A percentile compares a stretch with the other conserved stretches of the same genome.
These are phyloP conservation scores for Erysimum cheiri DNA, from an alignment of 441 rosid species.

Conservation along the genomic window DNA sequence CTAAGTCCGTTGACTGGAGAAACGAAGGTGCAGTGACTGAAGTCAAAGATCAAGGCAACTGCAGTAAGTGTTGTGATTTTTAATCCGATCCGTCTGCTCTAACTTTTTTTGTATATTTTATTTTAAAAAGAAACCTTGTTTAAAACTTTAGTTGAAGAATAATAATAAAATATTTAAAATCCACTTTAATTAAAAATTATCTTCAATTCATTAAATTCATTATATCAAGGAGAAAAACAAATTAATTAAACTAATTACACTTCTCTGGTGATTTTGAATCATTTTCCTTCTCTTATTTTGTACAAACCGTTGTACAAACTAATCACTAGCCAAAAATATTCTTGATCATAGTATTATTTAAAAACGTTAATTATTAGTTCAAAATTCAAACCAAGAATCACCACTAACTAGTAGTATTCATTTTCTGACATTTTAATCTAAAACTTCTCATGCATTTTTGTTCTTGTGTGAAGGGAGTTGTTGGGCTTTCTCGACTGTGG, in stretches of 20 bases:
- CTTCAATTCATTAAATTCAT: too few relatives aligned
- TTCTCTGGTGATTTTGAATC: too few relatives aligned
- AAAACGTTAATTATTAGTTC: neutral
- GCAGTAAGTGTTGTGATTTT: slow-evolving; percentile 43
- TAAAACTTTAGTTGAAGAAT: too few relatives aligned
- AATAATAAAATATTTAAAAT: too few relatives aligned
- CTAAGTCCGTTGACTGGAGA: slow-evolving; percentile 53
- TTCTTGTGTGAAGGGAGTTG: slow-evolving; percentile 67
- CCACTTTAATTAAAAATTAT: too few relatives aligned
- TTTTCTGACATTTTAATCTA: neutral
- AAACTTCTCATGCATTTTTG: slow-evolving; percentile 21
- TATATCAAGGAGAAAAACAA: too few relatives aligned
- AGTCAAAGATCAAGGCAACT: slow-evolving; percentile 54
- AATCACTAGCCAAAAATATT: too few relatives aligned
- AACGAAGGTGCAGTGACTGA: slow-evolving; percentile 48
- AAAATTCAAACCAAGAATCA: neutral
- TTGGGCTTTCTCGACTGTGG: slow-evolving; percentile 91
- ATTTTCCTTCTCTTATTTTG: too few relatives aligned
- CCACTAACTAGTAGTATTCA: neutral
- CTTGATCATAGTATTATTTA: too few relatives aligned
- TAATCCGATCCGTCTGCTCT: neutral
- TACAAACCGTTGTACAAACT: too few relatives aligned
- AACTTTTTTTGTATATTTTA: neutral
- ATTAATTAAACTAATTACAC: too few relatives aligned
- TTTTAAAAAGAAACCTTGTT: too few relatives aligned